These are phyloP conservation scores for Trypanosoma cruzi DNA, from an alignment of 208 protist species.

Conservation along the genomic window DNA sequence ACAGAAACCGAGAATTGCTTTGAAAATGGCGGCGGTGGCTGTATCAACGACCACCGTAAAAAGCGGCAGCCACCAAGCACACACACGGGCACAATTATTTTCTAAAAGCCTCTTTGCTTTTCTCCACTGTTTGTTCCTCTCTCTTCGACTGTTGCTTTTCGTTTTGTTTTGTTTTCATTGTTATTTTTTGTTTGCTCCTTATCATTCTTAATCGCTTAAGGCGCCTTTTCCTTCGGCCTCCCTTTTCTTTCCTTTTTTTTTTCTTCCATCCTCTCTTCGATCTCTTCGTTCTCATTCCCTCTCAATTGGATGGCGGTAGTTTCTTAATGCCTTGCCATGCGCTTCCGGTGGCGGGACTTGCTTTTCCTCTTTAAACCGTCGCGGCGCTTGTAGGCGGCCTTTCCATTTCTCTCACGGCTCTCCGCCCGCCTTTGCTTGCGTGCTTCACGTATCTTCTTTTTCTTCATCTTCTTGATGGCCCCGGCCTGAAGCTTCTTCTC, in stretches of 20 bases:
- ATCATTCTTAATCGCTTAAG: background rate
- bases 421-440: conserved; percentile 60
- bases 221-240: background rate
- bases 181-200: background rate
- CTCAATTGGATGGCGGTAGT: background rate
- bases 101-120: conserved; percentile 12
- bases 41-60: background rate
- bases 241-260: background rate
- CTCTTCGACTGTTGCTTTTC: conserved; percentile 5
- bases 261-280: background rate
- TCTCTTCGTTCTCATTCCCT: background rate
- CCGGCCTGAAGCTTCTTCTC: conserved; percentile 83
- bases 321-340: conserved; percentile 69
- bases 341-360: conserved; percentile 73
- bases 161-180: conserved; percentile 1
- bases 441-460: conserved; percentile 77
- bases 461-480: conserved; percentile 88
- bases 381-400: conserved; percentile 48
- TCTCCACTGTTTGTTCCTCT: conserved; percentile 10
- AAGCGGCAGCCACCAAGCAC: background rate
- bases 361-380: conserved; percentile 65
- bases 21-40: background rate
- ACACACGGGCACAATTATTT: conserved; percentile 6
- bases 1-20: conserved; percentile 4
- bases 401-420: conserved; percentile 66